phyloP scores from a whole-genome alignment of 257 asterid genomes.

The Solanum etuberosum region DNA sequence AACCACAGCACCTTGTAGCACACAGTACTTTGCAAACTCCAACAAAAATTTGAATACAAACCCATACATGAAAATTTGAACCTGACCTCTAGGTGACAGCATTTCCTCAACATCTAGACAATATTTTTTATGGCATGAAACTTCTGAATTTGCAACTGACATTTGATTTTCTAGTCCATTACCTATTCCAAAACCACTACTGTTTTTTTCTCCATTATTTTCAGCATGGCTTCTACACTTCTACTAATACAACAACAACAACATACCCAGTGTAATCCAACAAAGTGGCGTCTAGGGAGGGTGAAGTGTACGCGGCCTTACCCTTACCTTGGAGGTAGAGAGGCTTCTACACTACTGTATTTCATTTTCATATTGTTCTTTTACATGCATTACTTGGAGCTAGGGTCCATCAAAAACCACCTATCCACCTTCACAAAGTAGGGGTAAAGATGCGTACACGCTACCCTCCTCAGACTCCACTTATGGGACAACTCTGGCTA shows the following conservation, averaged over 20 bases:
- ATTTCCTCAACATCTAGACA: neutral
- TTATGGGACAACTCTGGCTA: neutral
- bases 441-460: neutral
- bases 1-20: neutral
- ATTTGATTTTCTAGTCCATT: neutral
- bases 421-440: neutral
- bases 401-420: neutral
- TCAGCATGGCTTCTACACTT: neutral
- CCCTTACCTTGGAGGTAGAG: neutral
- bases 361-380: neutral
- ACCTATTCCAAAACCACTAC: neutral
- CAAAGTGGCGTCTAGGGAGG: neutral
- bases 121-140: neutral
- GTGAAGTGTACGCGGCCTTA: too few relatives aligned
- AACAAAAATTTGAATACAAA: neutral
- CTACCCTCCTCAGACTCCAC: neutral
- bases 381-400: neutral
- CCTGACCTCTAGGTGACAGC: neutral
- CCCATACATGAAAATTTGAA: neutral
- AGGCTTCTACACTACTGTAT: neutral
- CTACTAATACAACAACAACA: neutral
- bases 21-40: neutral
- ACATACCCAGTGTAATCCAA: neutral
- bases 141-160: neutral
- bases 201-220: neutral